Base-by-base conservation (phyloP, 129 eudicot genomes). In the Flaveria robusta region DNA sequence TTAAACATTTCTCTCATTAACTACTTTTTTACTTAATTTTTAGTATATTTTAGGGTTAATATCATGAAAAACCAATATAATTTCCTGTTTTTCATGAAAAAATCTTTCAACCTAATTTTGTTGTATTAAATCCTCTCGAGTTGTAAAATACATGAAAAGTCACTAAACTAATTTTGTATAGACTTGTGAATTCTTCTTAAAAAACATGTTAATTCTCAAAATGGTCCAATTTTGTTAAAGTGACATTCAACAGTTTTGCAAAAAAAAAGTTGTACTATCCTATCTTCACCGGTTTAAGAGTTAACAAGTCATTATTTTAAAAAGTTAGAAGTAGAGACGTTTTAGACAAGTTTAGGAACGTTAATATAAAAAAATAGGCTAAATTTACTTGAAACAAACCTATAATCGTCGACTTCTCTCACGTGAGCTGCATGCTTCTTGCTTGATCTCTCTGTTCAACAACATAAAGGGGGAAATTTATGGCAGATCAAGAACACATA, bases 371-470 rank as follows among this genome's bases (percentile, higher is more conserved):
- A 42, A 14, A 11, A 11, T 47, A 47, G 52, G 27, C 26, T 16
- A 29, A 29, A 64, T 29, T 64, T 13, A 10, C 16, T 34, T n/a
- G 60, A 74, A 81, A 72, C 90, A 70, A 50, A 86, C 98, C 89
- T 88, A 72, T 90, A 85, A 56, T 90, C 87, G 24, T 86, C 81
- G 62, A 93, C 92, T 87, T 93, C 97, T 47, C 85, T 88, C 71
- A 85, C 82, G 59, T 88, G 95, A 34, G 85, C 83, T 74, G 84
- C 85, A 71, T 73, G 72, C 70, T 84, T 86, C 71, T 68, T 83
- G 77, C 71, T 72, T 62, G 89, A 72, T 83, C 83, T 83, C 75
- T 87, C 98, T 93, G 87, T 66, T 55, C 18, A 77, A 42, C 54
- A 70, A 43, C 66, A 26, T 47, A 64, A 51, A 64, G 5, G 68